Evolutionary conservation across 805 yeast genomes (phyloP).

Genomic region (Candida awuae): DNA sequence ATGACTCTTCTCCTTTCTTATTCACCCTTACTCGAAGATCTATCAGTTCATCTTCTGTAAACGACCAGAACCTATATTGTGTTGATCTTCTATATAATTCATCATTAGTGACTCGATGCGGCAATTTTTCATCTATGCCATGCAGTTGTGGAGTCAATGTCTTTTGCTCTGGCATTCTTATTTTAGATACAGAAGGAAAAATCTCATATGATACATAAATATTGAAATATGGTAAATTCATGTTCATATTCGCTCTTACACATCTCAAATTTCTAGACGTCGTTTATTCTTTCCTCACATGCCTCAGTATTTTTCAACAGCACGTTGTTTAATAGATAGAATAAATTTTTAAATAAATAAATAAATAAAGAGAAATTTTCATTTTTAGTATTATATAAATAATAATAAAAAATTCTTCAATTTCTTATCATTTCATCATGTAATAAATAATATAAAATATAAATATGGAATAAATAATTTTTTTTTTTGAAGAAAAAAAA

Average conservation of each 20-base stretch:
- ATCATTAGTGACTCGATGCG: constrained; percentile 53
- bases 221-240: too few relatives aligned
- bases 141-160: constrained; percentile 7
- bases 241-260: too few relatives aligned
- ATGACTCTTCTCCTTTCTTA: constrained; percentile 37
- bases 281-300: too few relatives aligned
- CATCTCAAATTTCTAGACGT: too few relatives aligned
- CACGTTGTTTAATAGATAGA: too few relatives aligned
- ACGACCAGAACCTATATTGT: constrained; percentile 85
- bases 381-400: constrained; percentile 1
- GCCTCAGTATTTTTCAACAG: too few relatives aligned
- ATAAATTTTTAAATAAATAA: too few relatives aligned
- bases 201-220: background rate
- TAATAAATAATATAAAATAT: constrained; percentile 11
- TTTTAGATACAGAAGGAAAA: too few relatives aligned
- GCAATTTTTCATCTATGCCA: constrained; percentile 7
- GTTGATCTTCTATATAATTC: constrained; percentile 83
- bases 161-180: background rate
- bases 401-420: constrained; percentile 6
- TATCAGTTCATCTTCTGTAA: constrained; percentile 48
- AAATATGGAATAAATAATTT: constrained; percentile 16
- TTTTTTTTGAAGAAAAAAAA: constrained; percentile 4
- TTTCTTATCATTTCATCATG: constrained; percentile 17
- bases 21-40: constrained; percentile 44
- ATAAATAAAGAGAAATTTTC: background rate